Evolutionary conservation across 1,284 basidiomycete species (phyloP), one percentile per base, ranked within the genome.

Genomic region (Malassezia globosa): DNA sequence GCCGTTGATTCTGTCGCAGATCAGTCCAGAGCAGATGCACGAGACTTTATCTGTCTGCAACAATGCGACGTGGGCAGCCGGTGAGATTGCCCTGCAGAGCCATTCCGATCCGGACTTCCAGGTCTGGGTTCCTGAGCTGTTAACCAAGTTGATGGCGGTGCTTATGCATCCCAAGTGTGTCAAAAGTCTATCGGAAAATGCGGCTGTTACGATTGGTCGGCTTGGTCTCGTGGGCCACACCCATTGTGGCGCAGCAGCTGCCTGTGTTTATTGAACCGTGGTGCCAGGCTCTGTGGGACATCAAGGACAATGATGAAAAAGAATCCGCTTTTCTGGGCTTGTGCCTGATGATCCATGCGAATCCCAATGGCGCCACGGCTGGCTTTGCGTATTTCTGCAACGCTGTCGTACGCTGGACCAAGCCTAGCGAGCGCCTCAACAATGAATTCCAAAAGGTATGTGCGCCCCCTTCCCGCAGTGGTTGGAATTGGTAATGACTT

Each of bases 61-160:
- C 75, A 99, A 99, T 69, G 94, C 94, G n/a, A 90, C 92, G 1
- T 99, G 94, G 94, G 89, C 88, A 16, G 88, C 92, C 11, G 94
- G 94, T 39, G 94, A 99, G 74, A 87, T 97, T 38, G 87, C 94
- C 7, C 61, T 71, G 34, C 68, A 71, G 45, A 67, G 64, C 46
- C 60, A 60, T 3, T 21, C 63, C 80, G 84, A 64, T 36, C 43
- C 58, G 7, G 65, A 63, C 37, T 48, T 69, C 37, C 58, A 60
- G 16, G 63, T 52, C 36, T 70, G 63, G 63, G 57, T 69, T 4
- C 51, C 54, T 8, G 82, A 84, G 3, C 76, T 99, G 38, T 85
- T 96, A 62, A 77, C 83, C 42, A 81, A 88, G 26, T 79, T 99
- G 24, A 83, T 97, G 42, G 89, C 92, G 7, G 92, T 97, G 49